Evolutionary conservation across 1,139 yeast species (phyloP).

Genomic region (Geotrichum siamense): DNA sequence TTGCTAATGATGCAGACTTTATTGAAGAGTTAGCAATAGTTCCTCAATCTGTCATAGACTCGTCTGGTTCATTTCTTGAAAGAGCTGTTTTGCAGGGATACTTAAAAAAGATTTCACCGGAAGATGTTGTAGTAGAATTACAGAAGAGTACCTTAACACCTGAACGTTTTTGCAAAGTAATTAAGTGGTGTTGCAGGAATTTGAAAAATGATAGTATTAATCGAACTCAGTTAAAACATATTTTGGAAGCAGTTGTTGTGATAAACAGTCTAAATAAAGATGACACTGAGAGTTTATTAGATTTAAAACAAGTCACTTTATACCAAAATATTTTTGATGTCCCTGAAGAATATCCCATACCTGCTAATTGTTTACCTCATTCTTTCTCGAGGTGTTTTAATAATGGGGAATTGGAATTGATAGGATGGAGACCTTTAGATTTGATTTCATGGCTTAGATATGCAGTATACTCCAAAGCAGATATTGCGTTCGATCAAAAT

Average conservation of each 20-base stretch:
- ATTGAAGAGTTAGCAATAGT: conserved; percentile 31
- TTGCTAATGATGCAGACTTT: conserved; percentile 30
- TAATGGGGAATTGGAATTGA: conserved; percentile 20
- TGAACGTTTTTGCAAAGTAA: conserved; percentile 21
- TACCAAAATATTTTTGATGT: conserved; percentile 28
- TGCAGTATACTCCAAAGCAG: conserved; percentile 19
- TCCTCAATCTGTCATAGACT: conserved; percentile 24
- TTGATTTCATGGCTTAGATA: conserved; percentile 29
- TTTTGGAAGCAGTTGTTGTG: conserved; percentile 21
- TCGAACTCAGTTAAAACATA: conserved; percentile 13
- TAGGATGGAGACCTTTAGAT: conserved; percentile 31
- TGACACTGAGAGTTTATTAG: conserved; percentile 15
- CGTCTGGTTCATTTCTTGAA: conserved; percentile 28
- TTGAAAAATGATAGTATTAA: conserved; percentile 15
- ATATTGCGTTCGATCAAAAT: conserved; percentile 21
- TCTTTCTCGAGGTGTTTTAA: conserved; percentile 5
- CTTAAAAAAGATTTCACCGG: conserved; percentile 24
- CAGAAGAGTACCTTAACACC: conserved; percentile 25
- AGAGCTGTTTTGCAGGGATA: conserved; percentile 26
- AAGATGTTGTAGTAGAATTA: conserved; percentile 29
- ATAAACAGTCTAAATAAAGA: conserved; percentile 19
- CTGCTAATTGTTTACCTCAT: conserved; percentile 25
- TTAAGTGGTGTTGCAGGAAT: conserved; percentile 24
- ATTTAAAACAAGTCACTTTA: conserved; percentile 23
- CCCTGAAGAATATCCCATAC: conserved; percentile 31